Evolutionary conservation across 352 stramenopile species (phyloP).

Genomic region (Phytophthora idaei): DNA sequence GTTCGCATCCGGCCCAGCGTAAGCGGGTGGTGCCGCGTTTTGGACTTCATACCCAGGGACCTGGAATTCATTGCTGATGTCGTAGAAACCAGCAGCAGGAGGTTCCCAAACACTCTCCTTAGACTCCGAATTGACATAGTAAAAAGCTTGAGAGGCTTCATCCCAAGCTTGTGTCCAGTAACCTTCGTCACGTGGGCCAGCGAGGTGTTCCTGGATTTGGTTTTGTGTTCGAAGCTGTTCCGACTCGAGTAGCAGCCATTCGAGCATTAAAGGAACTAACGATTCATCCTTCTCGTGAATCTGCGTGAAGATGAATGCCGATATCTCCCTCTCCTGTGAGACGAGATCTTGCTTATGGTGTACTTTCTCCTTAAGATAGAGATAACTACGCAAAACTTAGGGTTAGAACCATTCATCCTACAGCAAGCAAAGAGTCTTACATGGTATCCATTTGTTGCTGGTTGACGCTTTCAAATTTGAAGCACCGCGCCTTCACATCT

Average conservation of each 20-base stretch:
- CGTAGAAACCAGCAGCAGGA: slow-evolving; percentile 60
- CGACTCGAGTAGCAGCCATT: slow-evolving; percentile 80
- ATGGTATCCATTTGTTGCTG: slow-evolving; percentile 68
- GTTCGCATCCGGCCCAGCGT: neutral
- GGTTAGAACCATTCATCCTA: slow-evolving; percentile 1
- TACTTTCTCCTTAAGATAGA: slow-evolving; percentile 85
- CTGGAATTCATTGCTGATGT: slow-evolving; percentile 66
- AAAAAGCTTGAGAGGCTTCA: slow-evolving; percentile 58
- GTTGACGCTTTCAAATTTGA: slow-evolving; percentile 64
- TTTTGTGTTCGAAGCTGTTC: slow-evolving; percentile 64
- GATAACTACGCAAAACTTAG: slow-evolving; percentile 45
- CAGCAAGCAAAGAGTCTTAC: slow-evolving; percentile 33
- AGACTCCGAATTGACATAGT: slow-evolving; percentile 67
- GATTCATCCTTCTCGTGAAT: slow-evolving; percentile 61
- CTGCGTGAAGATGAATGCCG: slow-evolving; percentile 62
- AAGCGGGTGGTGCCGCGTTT: neutral
- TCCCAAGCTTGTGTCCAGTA: slow-evolving; percentile 78
- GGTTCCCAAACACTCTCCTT: slow-evolving; percentile 69
- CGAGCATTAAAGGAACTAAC: slow-evolving; percentile 67
- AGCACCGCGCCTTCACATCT: slow-evolving; percentile 69
- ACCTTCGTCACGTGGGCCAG: slow-evolving; percentile 39
- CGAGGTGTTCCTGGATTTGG: slow-evolving; percentile 71
- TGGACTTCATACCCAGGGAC: slow-evolving; percentile 26
- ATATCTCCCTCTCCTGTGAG: slow-evolving; percentile 68
- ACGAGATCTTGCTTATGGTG: slow-evolving; percentile 76